Conservation (phyloP, 2,329 filamentous ascomycete species). For the Gaeumannomyces tritici region DNA sequence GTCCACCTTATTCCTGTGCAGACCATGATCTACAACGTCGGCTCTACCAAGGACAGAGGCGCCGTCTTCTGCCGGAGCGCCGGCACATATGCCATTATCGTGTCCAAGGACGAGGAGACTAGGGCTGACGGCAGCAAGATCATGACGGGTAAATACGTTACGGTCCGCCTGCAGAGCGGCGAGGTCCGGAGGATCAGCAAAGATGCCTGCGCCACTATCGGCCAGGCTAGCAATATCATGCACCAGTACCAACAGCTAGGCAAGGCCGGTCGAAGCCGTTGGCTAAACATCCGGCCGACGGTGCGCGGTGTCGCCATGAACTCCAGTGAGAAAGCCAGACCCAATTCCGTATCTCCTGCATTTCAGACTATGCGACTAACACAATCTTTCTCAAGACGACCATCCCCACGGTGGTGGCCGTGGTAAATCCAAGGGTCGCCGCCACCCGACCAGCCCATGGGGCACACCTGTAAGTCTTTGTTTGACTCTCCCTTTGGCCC, state of each 20-base stretch:
- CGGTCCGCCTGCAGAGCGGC: constrained; percentile 80
- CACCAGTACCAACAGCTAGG: constrained; percentile 85
- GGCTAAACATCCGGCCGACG: constrained; percentile 89
- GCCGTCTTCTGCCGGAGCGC: constrained; percentile 93
- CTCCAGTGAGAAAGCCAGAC: constrained; percentile 49
- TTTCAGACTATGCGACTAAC: not conserved
- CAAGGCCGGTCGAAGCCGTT: constrained; percentile 88
- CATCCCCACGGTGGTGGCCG: constrained; percentile 98
- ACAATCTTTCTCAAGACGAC: constrained; percentile 48
- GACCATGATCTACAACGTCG: constrained; percentile 87
- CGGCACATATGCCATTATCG: constrained; percentile 80
- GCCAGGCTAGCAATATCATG: constrained; percentile 86
- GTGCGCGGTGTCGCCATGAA: constrained; percentile 99
- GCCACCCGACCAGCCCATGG: constrained; percentile 92
- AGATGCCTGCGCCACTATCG: constrained; percentile 90
- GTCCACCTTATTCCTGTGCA: constrained; percentile 93
- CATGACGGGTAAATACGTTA: constrained; percentile 68
- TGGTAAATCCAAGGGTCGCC: constrained; percentile 98
- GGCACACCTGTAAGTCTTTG: constrained; percentile 70
- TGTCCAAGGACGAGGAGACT: constrained; percentile 73
- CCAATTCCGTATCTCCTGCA: constrained; percentile 1
- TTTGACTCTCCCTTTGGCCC: not conserved
- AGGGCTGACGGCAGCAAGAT: constrained; percentile 48
- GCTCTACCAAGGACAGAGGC: constrained; percentile 60
- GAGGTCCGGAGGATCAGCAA: constrained; percentile 84